Evolutionary conservation across 2,329 filamentous ascomycete species (phyloP), one percentile per base, ranked within the genome.

Genomic region (Claviceps maximensis): DNA sequence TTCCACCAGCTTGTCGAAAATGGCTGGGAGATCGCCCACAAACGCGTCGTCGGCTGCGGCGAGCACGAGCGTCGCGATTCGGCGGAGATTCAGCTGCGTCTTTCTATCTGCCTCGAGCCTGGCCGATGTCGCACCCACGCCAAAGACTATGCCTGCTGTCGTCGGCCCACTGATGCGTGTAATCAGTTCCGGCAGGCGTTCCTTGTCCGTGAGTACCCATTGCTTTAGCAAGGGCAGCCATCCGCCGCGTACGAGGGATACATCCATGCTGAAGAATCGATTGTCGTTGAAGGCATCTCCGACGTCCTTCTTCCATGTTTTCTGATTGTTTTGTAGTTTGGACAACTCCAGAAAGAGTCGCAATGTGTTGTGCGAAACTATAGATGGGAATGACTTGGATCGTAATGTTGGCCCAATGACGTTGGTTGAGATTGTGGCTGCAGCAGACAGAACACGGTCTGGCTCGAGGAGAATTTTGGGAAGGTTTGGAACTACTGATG

Each of bases 131-230:
- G 93, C 93, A 12, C 94, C 94, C 0, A 98, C 93, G n/a, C 93
- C 93, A 63, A 98, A 98, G 65, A 98, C 91, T 60, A 98, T 94
- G 9, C 93, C 93, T 0, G 94, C 93, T 15, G 90, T 91, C 1
- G 90, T 89, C 6, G 93, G 93, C 4, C 90, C 80, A 6, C 83
- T 83, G 56, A 98, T 79, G 21, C 89, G 84, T 40, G 79, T 75
- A 9, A 97, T 70, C 4, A 96, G 73, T 56, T 98, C 93, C 0
- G 83, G 74, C 69, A 98, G 78, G 47, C 87, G 82, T 53, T 96
- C 90, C 69, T 95, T 96, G 67, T 98, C 93, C 17, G 80, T 80
- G 15, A 90, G 71, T 3, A 82, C 78, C 87, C 90, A 95, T 65
- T 95, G 89, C 41, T 82, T 83, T 23, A 98, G 69, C 15, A 97